phyloP scores from a whole-genome alignment of 1,139 yeast genomes.

The Blastobotrys illinoisensis region DNA sequence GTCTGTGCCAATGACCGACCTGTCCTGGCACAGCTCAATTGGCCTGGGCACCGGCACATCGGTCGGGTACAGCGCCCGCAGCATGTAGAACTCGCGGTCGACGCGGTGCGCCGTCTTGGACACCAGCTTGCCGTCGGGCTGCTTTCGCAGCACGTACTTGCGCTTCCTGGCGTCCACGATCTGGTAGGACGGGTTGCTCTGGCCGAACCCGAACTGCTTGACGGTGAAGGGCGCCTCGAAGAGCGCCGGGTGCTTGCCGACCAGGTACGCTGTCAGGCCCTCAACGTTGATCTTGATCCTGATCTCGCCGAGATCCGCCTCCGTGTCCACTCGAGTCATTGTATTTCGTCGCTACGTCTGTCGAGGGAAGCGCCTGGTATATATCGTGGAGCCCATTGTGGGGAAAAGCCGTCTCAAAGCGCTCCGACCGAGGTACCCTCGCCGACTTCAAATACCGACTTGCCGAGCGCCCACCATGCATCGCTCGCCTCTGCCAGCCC shows the following conservation, averaged over 20 bases:
- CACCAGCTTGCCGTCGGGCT: conserved; percentile 51
- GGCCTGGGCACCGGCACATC: conserved; percentile 56
- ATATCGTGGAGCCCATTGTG: not conserved
- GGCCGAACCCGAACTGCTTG: conserved; percentile 56
- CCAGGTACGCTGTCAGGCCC: conserved; percentile 31
- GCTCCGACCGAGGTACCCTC: not conserved
- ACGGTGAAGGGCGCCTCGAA: conserved; percentile 28
- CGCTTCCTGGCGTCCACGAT: conserved; percentile 39
- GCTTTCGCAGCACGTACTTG: conserved; percentile 48
- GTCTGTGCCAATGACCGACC: conserved; percentile 63
- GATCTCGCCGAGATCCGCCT: conserved; percentile 32
- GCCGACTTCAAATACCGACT: not conserved
- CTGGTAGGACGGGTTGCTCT: conserved; percentile 57
- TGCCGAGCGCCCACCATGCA: not conserved
- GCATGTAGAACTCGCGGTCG: conserved; percentile 52
- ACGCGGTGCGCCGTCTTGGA: conserved; percentile 58
- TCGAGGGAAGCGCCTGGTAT: too few species aligned
- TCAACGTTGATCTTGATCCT: conserved; percentile 39
- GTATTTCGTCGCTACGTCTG: too few species aligned
- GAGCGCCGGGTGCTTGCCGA: conserved; percentile 12
- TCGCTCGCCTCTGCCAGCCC: too few species aligned
- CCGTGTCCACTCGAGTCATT: conserved; percentile 30
- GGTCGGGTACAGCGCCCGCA: conserved; percentile 35
- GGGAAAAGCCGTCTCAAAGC: not conserved
- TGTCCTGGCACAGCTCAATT: conserved; percentile 55